Evolutionary conservation across 2,329 filamentous ascomycete genomes (phyloP), one percentile per base, ranked within the genome.

Genomic region (Hypoxylon sp.): DNA sequence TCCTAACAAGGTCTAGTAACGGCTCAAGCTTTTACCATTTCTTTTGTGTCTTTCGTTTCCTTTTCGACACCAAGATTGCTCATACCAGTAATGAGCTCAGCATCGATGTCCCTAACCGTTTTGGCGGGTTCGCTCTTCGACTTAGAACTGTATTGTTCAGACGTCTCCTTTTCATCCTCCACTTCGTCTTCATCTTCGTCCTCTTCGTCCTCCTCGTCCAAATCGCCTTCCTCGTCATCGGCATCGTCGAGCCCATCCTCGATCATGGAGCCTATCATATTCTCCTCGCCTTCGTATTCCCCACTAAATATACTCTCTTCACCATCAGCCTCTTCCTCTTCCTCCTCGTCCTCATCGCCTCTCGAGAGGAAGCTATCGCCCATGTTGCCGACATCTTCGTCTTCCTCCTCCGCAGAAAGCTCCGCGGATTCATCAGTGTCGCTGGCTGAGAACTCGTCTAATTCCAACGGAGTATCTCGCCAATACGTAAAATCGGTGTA

Each of bases 401-500:
- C 82, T 2, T 83, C 80, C 0, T 82, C 80, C 0, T 77, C 83
- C 30, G 76, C 81, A 72, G 73, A 14, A 34, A 60, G 60, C 30
- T 76, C 76, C 10, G 73, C 76, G 30, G 51, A 77, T 5, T 81
- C 81, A 2, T 79, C 78, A 2, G 83, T 84, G 7, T 87, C 94
- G 48, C 92, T 97, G 57, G 91, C 92, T 0, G 92, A 94, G 74
- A 98, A 98, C 59, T 97, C 93, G 45, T 94, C 92, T 25, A 98
- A 81, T 55, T 97, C 93, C 14, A 95, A 85, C 2, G 94, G 93
- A 51, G 87, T 86, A 68, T 97, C 92, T 68, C 97, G 87, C 96
- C 96, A 99, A 81, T 97, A 99, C 63, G 90, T 95, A 80, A 99
- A 99, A 78, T 99, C 96, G 0, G 96, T 99, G 76, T 93, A 99